Base-by-base conservation (phyloP, 257 asterid genomes). In the Hygrophila difformis region DNA sequence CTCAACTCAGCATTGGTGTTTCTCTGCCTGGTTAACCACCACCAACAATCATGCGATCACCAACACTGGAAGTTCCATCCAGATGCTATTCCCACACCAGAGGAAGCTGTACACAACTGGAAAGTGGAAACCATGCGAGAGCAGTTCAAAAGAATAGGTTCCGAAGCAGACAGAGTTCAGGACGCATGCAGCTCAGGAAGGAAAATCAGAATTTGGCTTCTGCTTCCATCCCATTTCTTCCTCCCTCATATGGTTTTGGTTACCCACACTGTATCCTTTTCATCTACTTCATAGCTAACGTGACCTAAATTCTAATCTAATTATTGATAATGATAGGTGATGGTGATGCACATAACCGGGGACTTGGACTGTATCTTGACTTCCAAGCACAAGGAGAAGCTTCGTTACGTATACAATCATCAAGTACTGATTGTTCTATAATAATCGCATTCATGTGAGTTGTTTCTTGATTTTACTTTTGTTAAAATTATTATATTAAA, bases 201-300 rank as follows among this genome's bases (percentile, higher is more conserved):
- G 78, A 74, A 56, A 74, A 64, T 24, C 62, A n/a, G n/a, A n/a
- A n/a, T n/a, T n/a, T n/a, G n/a, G n/a, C n/a, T n/a, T n/a, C n/a
- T n/a, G n/a, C n/a, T n/a, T n/a, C n/a, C n/a, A n/a, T n/a, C n/a
- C 39, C 8, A n/a, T 48, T 76, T 68, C 43, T 69, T 72, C 53
- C 53, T 61, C 16, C 84, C 72, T 10, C 71, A 68, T n/a, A 5
- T 76, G 8, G 80, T 76, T 18, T 0, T 2, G 0, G 9, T 37
- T 13, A 13, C 20, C 19, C 20, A 3, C 12, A 13, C 16, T 38
- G 14, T 10, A 9, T 7, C 7, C 29, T 24, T 24, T 7, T 2
- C 3, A 24, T 24, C 5, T 24, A 24, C 3, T 1, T 15, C 14
- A 2, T 14, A 15, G 5, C 1, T 10, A 13, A 5, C 5, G 20